A percentile compares a stretch with the other conserved stretches of the same genome.
Conservation (phyloP, 192 early-diverging fungal genomes). For the Funneliformis geosporum region DNA sequence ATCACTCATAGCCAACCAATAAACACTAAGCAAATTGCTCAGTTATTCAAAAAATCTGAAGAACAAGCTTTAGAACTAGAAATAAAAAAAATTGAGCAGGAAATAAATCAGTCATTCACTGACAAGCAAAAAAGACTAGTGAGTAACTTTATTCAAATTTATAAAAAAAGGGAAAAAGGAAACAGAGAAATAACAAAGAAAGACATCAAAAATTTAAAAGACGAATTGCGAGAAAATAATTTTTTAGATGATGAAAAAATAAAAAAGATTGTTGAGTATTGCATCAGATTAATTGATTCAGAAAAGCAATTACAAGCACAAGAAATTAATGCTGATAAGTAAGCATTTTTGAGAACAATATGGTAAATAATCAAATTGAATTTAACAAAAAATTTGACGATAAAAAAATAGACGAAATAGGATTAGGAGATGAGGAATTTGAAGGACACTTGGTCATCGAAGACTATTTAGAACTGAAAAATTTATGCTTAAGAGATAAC, state of each 20-base stretch:
- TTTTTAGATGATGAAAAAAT: neutral
- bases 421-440: neutral
- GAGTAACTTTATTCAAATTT: neutral
- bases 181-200: neutral
- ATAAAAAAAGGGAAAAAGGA: neutral
- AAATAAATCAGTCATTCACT: no score
- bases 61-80: neutral
- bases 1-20: constrained; percentile 6
- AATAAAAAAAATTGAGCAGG: no score
- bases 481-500: neutral
- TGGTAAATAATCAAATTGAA: neutral
- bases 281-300: neutral
- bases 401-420: constrained; percentile 17
- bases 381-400: constrained; percentile 4
- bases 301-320: neutral
- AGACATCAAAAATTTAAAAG: neutral
- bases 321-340: neutral
- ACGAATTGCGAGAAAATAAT: neutral
- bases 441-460: constrained; percentile 5
- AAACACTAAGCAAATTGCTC: constrained; percentile 4
- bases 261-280: neutral
- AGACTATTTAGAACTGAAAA: neutral
- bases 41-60: neutral
- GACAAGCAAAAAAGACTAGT: no score
- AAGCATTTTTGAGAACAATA: no score